Evolutionary conservation across 2,329 filamentous ascomycete species (phyloP).

Genomic region (Ophiostoma ulmi): DNA sequence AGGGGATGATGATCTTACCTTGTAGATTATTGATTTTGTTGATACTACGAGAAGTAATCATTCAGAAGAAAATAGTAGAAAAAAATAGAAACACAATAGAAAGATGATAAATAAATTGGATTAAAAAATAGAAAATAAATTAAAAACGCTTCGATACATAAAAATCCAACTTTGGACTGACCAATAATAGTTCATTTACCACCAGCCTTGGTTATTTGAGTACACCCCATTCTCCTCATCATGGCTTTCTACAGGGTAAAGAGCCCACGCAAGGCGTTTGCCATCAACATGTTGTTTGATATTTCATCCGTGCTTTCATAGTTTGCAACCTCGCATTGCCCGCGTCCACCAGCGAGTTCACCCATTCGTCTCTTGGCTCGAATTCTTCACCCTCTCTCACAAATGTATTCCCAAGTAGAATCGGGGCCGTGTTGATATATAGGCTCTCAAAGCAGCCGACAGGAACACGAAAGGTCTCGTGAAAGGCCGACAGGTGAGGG

Average conservation of each 20-base stretch:
- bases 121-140: too few species aligned
- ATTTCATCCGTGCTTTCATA: conserved; percentile 22
- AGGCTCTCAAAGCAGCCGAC: conserved; percentile 26
- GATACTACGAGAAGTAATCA: too few species aligned
- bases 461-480: conserved; percentile 28
- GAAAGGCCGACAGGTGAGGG: conserved; percentile 26
- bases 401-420: conserved; percentile 22
- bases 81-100: too few species aligned
- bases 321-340: conserved; percentile 21
- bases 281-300: neutral
- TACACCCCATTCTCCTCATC: neutral
- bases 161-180: too few species aligned
- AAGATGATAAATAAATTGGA: too few species aligned
- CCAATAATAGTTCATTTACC: too few species aligned
- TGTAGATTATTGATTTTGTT: too few species aligned
- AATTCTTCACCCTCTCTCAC: neutral
- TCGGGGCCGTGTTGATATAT: conserved; percentile 27
- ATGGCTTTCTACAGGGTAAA: too few species aligned
- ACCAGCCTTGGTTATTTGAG: neutral
- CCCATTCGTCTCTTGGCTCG: conserved; percentile 15
- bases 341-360: conserved; percentile 25
- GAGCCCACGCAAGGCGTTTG: neutral
- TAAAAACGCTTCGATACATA: too few species aligned
- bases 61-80: too few species aligned
- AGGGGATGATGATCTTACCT: too few species aligned